Evolutionary conservation across 495 filamentous ascomycete species (phyloP).

Genomic region (Penicillium crystallinum): DNA sequence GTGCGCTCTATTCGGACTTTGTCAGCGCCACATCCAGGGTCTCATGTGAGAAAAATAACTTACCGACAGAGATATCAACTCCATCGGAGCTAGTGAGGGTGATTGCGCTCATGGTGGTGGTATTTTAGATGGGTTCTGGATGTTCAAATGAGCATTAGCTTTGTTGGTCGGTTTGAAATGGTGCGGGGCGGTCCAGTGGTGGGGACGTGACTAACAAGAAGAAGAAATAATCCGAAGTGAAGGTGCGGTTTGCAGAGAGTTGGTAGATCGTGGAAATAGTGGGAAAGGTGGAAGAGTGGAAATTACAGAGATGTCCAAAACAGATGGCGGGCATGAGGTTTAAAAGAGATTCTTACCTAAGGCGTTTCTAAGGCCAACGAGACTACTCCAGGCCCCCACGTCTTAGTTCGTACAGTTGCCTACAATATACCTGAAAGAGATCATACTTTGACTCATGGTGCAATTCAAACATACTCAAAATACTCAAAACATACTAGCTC

Average conservation of each 20-base stretch:
- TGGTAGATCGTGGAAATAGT: background rate
- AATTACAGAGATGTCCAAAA: background rate
- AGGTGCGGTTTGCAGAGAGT: background rate
- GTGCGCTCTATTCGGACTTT: constrained; percentile 56
- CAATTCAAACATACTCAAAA: too few relatives aligned
- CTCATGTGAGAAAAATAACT: constrained; percentile 11
- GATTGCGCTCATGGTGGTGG: constrained; percentile 24
- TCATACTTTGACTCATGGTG: background rate
- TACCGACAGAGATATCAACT: constrained; percentile 52
- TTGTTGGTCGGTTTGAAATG: background rate
- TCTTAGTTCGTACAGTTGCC: background rate
- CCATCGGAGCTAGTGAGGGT: constrained; percentile 55
- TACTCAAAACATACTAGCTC: background rate
- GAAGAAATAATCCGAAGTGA: background rate
- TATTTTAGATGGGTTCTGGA: background rate
- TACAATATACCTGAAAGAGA: background rate
- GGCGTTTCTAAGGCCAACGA: background rate
- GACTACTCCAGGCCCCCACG: background rate
- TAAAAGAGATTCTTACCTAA: background rate
- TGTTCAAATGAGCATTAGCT: background rate
- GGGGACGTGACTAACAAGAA: background rate
- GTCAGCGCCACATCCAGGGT: constrained; percentile 3
- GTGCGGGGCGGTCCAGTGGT: background rate
- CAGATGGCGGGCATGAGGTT: background rate
- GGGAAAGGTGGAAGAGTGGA: background rate